phyloP scores from a whole-genome alignment of 73 alveolate genomes.

The Paramecium sonneborni region DNA sequence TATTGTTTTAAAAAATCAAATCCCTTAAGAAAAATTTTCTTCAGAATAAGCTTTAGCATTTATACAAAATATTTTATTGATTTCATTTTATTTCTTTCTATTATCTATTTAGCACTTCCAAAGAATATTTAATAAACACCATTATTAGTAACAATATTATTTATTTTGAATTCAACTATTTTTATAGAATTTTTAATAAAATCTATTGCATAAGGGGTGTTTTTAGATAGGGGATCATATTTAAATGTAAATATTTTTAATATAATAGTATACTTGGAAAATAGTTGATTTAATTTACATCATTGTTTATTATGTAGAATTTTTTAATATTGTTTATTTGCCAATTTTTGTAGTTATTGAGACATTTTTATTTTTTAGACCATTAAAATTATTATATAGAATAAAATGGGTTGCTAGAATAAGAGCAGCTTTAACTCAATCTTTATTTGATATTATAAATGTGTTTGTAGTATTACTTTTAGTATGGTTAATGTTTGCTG shows the following conservation, averaged over 20 bases:
- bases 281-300: background rate
- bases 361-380: constrained; percentile 1
- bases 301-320: background rate
- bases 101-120: background rate
- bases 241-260: background rate
- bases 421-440: background rate
- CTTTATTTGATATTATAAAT: constrained; percentile 21
- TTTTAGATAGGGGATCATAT: background rate
- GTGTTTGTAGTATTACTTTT: background rate
- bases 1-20: background rate
- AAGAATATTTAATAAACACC: background rate
- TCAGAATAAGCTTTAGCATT: background rate
- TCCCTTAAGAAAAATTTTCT: background rate
- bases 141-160: background rate
- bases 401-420: background rate
- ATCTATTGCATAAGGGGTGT: background rate
- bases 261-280: constrained; percentile 30
- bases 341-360: background rate
- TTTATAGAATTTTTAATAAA: constrained; percentile 4
- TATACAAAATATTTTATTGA: background rate
- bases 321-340: background rate
- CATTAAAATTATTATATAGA: background rate
- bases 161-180: background rate
- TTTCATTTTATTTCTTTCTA: background rate
- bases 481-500: constrained; percentile 7